Conservation (phyloP, 169 alveolate species). For the Hepatocystis sp. region DNA sequence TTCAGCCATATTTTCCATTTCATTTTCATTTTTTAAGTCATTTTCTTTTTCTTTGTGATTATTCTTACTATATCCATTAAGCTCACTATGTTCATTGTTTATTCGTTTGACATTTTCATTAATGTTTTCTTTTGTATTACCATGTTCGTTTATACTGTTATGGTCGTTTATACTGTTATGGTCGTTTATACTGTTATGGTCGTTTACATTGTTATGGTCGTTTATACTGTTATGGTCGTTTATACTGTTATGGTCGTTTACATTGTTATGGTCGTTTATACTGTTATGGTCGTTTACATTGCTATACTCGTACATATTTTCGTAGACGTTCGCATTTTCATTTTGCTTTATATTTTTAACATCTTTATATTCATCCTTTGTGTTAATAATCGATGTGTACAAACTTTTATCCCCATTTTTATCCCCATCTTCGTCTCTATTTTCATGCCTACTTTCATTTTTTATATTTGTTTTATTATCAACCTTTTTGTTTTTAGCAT, state of each 20-base stretch:
- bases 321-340: not conserved
- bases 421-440: not conserved
- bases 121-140: not conserved
- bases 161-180: conserved; percentile 1
- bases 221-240: not conserved
- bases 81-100: no score
- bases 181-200: not conserved
- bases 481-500: not conserved
- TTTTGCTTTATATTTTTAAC: not conserved
- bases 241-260: not conserved
- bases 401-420: not conserved
- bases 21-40: no score
- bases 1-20: no score
- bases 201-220: not conserved
- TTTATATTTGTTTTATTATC: not conserved
- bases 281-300: not conserved
- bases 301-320: not conserved
- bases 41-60: no score
- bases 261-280: not conserved
- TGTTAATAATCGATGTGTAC: no score
- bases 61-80: no score
- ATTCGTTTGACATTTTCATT: no score
- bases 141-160: conserved; percentile 17
- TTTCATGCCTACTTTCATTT: not conserved
- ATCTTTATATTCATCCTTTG: not conserved